Percentiles rank a stretch among this genome's conserved stretches.
phyloP scores from a whole-genome alignment of 73 alveolate species.

The Tetrahymena thermophila region DNA sequence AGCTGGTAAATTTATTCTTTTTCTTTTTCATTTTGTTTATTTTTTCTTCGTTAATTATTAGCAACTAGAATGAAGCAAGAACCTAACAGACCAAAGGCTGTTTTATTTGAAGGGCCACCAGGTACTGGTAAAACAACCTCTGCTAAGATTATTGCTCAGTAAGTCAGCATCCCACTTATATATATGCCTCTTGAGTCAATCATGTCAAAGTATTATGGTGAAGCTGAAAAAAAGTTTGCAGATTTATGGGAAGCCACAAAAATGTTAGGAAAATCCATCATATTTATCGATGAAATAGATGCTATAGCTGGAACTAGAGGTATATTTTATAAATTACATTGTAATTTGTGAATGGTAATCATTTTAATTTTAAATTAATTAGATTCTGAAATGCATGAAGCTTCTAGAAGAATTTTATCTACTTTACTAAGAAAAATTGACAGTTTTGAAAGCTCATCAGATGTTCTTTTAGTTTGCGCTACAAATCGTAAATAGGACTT shows the following conservation, averaged over 20 bases:
- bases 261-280: conserved; percentile 69
- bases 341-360: background rate
- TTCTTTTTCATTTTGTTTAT: background rate
- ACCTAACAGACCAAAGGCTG: conserved; percentile 83
- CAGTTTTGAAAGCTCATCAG: conserved; percentile 75
- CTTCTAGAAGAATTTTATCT: conserved; percentile 75
- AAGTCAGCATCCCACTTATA: conserved; percentile 81
- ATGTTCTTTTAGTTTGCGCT: conserved; percentile 76
- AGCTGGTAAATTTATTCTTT: background rate
- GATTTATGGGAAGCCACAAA: conserved; percentile 72
- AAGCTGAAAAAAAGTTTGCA: conserved; percentile 69
- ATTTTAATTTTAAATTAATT: background rate
- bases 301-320: conserved; percentile 66
- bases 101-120: conserved; percentile 91
- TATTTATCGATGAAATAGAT: conserved; percentile 85
- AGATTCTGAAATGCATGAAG: conserved; percentile 81
- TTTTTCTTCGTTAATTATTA: background rate
- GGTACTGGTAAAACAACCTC: conserved; percentile 92
- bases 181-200: conserved; percentile 82
- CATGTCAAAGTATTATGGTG: conserved; percentile 82
- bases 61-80: conserved; percentile 81
- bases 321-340: background rate
- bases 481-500: conserved; percentile 82
- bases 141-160: conserved; percentile 76
- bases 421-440: conserved; percentile 77